Evolutionary conservation across 352 stramenopile genomes (phyloP).

Genomic region (Pilasporangium apinafurcum): DNA sequence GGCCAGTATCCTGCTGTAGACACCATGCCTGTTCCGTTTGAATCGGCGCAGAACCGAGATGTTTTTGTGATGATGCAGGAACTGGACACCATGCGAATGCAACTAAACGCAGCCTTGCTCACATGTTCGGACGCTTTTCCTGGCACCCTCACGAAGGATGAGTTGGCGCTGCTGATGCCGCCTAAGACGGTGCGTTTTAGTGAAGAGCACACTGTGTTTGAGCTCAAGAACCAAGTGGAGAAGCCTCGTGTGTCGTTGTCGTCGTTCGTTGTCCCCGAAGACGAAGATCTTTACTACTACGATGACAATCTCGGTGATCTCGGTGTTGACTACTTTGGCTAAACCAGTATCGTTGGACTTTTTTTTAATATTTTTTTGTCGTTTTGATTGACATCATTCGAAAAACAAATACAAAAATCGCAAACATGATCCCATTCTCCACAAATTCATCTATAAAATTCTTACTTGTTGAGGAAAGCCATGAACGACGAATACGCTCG

Average conservation of each 20-base stretch:
- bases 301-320: too few relatives aligned
- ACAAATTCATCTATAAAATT: not conserved
- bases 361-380: constrained; percentile 3
- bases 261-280: too few relatives aligned
- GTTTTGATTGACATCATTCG: not conserved
- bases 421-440: too few relatives aligned
- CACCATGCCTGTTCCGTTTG: not conserved
- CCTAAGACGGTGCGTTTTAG: not conserved
- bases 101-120: constrained; percentile 25
- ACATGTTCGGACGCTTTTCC: constrained; percentile 16
- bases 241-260: too few relatives aligned
- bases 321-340: too few relatives aligned
- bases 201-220: too few relatives aligned
- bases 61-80: constrained; percentile 31
- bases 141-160: constrained; percentile 11
- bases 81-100: constrained; percentile 25
- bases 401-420: too few relatives aligned
- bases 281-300: too few relatives aligned
- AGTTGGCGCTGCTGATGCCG: constrained; percentile 3
- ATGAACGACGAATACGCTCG: constrained; percentile 94
- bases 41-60: constrained; percentile 6
- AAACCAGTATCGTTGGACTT: not conserved
- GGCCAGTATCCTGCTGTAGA: not conserved
- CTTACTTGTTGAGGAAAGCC: constrained; percentile 80
- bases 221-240: too few relatives aligned